A percentile compares a stretch with the other conserved stretches of the same genome.
These are phyloP conservation scores for Aureobasidium sp. DNA, from an alignment of 2,329 filamentous ascomycete species.

Conservation along the genomic window DNA sequence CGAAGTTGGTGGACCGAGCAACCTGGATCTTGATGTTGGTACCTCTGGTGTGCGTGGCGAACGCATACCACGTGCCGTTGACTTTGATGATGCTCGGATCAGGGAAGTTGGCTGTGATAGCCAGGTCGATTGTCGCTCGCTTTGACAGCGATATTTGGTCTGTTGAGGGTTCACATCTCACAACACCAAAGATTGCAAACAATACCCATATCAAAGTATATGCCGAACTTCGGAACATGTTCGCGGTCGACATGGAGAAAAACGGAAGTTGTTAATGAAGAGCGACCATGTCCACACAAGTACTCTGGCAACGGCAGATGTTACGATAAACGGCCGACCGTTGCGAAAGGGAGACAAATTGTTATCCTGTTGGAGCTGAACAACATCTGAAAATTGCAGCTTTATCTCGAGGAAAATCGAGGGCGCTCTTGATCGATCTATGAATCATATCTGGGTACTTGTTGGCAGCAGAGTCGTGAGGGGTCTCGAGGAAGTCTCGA, in stretches of 20 bases:
- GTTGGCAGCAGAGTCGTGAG: not conserved
- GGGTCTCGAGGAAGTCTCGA: not conserved
- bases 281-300: not conserved
- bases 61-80: conserved; percentile 48
- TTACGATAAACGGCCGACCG: conserved; percentile 3
- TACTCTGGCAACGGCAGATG: not conserved
- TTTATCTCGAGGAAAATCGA: not conserved
- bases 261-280: not conserved
- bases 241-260: not conserved
- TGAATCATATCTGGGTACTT: not conserved
- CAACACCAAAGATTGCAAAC: not conserved
- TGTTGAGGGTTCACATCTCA: not conserved
- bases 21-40: conserved; percentile 44
- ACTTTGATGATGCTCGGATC: conserved; percentile 46
- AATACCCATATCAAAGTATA: not conserved
- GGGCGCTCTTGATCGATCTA: not conserved
- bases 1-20: conserved; percentile 42
- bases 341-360: not conserved
- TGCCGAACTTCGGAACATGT: not conserved
- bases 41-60: conserved; percentile 36
- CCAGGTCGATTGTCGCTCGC: conserved; percentile 11
- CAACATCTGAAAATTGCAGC: not conserved
- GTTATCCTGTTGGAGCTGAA: not conserved
- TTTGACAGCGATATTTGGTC: not conserved
- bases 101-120: conserved; percentile 14